These are phyloP conservation scores for Russula sp. DNA, from an alignment of 768 basidiomycete genomes.

Conservation along the genomic window DNA sequence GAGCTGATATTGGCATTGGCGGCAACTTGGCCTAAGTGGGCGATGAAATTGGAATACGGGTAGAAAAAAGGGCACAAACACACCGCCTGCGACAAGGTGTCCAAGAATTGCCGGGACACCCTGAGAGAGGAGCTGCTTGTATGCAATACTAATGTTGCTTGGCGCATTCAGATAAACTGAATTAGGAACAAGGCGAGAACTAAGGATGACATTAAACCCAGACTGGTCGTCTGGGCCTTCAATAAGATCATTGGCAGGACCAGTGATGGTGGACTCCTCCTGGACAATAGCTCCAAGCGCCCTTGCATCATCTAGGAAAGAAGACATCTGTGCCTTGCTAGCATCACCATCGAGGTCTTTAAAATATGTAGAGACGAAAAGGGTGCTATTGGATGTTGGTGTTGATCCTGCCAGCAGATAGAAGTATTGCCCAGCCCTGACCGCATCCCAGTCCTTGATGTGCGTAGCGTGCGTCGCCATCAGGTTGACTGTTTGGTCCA, in stretches of 20 bases:
- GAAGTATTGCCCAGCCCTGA: constrained; percentile 24
- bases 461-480: constrained; percentile 27
- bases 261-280: not conserved
- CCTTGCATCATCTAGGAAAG: constrained; percentile 12
- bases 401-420: constrained; percentile 26
- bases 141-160: constrained; percentile 10
- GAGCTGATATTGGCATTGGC: too few relatives aligned
- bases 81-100: too few relatives aligned
- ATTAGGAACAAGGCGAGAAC: constrained; percentile 15
- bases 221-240: constrained; percentile 10
- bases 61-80: too few relatives aligned
- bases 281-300: constrained; percentile 22
- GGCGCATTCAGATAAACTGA: not conserved
- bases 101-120: not conserved
- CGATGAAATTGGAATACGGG: too few relatives aligned
- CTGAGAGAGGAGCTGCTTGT: constrained; percentile 6
- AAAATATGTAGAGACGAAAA: constrained; percentile 25
- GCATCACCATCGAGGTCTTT: constrained; percentile 3
- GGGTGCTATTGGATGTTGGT: not conserved
- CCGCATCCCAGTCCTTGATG: not conserved
- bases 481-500: constrained; percentile 34
- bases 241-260: constrained; percentile 8
- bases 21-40: too few relatives aligned
- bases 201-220: constrained; percentile 10
- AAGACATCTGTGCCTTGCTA: constrained; percentile 16